Evolutionary conservation across 78 protist species (phyloP), one percentile per base, ranked within the genome.

Genomic region (Parvularia atlantis): DNA sequence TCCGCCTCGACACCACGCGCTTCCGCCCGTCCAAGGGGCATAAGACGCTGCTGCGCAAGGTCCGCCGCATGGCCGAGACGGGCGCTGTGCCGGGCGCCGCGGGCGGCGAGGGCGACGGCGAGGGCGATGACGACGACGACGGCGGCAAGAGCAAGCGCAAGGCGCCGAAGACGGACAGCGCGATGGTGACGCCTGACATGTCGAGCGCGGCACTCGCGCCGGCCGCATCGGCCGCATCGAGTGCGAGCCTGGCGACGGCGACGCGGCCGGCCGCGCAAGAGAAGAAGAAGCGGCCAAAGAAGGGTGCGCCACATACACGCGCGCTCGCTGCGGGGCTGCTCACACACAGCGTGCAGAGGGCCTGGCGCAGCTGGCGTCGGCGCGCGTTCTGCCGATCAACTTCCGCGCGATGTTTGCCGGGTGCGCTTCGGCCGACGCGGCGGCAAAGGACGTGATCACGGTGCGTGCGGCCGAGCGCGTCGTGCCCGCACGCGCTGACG

Each of bases 1-100:
- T 84, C 48, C 73, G 88, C n/a, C 41, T 79, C 22, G 81, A 78
- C 24, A 67, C 31, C 28, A 24, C 50, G 33, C 35, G 40, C 11
- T 77, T 69, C 73, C 66, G 2, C 4, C 4, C 2, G 1, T 11
- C 1, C 33, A 6, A 33, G 7, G n/a, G n/a, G n/a, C n/a, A n/a
- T n/a, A n/a, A n/a, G n/a, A n/a, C n/a, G n/a, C n/a, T n/a, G n/a
- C n/a, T n/a, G n/a, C n/a, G 1, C 36, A 1, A 2, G 3, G 30
- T 33, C 7, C 9, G 3, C 33, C 35, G 9, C 9, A 57, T 2
- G 1, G 13, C 1, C 7, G 28, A 2, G 2, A 28, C 63, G 7
- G 36, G 19, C 39, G 1, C 33, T 2, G 39, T 28, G 16, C 36
- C 24, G 6, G 3, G 10, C 33, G 10, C 10, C 63, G 36, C 36